Evolutionary conservation across 257 asterid species (phyloP), one percentile per base, ranked within the genome.

Genomic region (Primulina eburnea): DNA sequence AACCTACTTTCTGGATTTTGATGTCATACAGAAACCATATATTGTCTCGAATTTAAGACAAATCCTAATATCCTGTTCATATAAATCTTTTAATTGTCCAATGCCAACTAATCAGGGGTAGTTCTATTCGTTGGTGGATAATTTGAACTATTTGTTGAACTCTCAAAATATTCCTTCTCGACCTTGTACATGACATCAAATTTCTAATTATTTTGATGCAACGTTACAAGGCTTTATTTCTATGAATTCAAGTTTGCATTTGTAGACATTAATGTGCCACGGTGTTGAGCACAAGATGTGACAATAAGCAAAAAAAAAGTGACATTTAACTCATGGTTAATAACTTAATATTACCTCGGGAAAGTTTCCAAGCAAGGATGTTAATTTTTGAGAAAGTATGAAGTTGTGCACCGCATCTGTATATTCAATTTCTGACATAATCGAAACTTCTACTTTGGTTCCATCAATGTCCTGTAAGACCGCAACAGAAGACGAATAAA

Each of bases 341-440:
- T 38, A 38, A 38, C 47, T 53, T 35, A 40, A 33, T 33, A 1
- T 78, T 83, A 93, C 99, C 99, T 94, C 99, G 4, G 97, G 99
- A 64, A 94, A 94, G 80, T 89, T 94, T 34, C 99, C 99, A 52
- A 94, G 82, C 71, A 90, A 73, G 53, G 94, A 84, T 69, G 95
- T 86, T 75, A 94, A 78, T 71, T 94, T 94, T 79, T 94, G 99
- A 67, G 97, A 86, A 76, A 94, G 86, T 71, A 94, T 84, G 74
- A 91, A 94, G 79, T 94, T 94, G 82, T 94, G 96, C 73, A 94
- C 97, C 33, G 99, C 97, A 82, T 94, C 99, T 28, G 97, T 83
- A 62, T 91, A 94, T 71, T 94, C 99, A 69, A 76, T 77, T 65
- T 86, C 87, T 30, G 97, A 94, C 89, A 94, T 92, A 70, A 94